Evolutionary conservation across 2,329 filamentous ascomycete species (phyloP).

Genomic region (Xylaria multiplex): DNA sequence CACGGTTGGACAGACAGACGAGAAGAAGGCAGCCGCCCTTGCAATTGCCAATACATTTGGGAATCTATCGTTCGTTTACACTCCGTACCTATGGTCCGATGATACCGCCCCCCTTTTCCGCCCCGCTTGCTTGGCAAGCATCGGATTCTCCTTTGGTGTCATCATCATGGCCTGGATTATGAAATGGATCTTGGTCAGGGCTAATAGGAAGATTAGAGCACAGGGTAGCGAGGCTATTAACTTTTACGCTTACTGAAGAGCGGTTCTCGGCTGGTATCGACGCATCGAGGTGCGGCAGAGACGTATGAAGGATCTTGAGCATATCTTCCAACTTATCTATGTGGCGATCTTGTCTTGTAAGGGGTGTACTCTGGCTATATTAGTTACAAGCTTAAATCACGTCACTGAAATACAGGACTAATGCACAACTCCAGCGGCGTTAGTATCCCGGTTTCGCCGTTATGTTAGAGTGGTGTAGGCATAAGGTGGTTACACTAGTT

Average conservation of each 20-base stretch:
- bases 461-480: no score
- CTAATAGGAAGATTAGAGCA: conserved; percentile 34
- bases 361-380: neutral
- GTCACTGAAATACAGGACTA: neutral
- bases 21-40: conserved; percentile 58
- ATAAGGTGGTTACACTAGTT: no score
- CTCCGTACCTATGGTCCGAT: conserved; percentile 48
- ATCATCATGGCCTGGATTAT: conserved; percentile 35
- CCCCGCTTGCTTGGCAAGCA: conserved; percentile 47
- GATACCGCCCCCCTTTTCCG: conserved; percentile 23
- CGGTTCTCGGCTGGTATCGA: neutral
- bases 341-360: neutral
- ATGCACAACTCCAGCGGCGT: neutral
- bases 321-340: neutral
- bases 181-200: conserved; percentile 30
- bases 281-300: neutral
- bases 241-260: conserved; percentile 35
- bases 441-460: neutral
- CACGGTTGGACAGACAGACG: conserved; percentile 56
- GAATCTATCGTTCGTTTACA: conserved; percentile 53
- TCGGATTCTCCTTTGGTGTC: conserved; percentile 36
- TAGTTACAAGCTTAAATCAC: neutral
- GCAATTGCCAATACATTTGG: conserved; percentile 50
- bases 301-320: neutral
- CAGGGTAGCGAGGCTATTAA: conserved; percentile 31